Base-by-base conservation (phyloP, 768 basidiomycete genomes). In the Calvatia gigantea region DNA sequence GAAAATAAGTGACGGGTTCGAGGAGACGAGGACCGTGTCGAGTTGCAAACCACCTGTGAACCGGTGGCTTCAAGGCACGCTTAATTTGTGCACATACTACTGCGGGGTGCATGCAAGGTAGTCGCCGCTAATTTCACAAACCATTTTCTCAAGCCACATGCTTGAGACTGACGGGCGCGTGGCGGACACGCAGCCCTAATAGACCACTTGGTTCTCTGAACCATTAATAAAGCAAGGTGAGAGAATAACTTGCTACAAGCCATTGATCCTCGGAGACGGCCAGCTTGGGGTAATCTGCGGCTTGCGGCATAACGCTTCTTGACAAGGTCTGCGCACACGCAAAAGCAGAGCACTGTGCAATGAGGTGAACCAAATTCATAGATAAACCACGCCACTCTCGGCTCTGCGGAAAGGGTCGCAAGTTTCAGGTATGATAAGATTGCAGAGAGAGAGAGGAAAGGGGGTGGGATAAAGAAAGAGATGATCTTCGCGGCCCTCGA, bases 251-350 rank as follows among this genome's bases (percentile, higher is more conserved):
- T 56, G 41, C 41, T 54, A 32, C 23, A 47, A 32, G 45, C 51
- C 56, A 55, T 59, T 69, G 70, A 70, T 71, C 68, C 67, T 70
- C 68, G 67, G 65, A 54, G 59, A 53, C 55, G 49, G 50, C 46
- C 38, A 44, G 48, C 46, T 56, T 49, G 56, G 25, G 58, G 49
- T 51, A 23, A 6, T 32, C 46, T 49, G 39, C 14, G 45, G 46
- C 17, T 23, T 53, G 38, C 27, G 14, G 21, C 23, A 15, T 23
- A 33, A 12, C 35, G 47, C 39, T 49, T 56, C 54, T 25, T 29
- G 54, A 42, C 33, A 39, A 12, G 28, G 33, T 43, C 49, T 48
- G 38, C 38, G 31, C 38, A 56, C 27, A 45, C 32, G n/a, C n/a
- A n/a, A n/a, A n/a, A 42, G 25, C 41, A 21, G 21, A 23, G 37